A percentile compares a stretch with the other conserved stretches of the same genome.
Evolutionary conservation across 345 rosid genomes (phyloP).

Genomic region (Eucalyptus pauciflora): DNA sequence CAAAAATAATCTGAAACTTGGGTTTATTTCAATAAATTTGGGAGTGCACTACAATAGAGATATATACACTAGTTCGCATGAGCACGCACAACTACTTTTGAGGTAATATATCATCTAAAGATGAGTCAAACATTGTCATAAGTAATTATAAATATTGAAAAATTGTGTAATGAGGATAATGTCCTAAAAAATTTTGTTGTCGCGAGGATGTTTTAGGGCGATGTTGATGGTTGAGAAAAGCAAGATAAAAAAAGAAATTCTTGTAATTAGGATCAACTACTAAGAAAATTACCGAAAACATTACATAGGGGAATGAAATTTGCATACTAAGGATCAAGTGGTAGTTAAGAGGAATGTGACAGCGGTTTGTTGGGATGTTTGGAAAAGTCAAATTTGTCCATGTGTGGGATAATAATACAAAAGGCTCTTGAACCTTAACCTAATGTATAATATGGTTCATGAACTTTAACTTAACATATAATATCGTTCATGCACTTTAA

Average conservation of each 20-base stretch:
- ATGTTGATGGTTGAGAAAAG: too few species aligned
- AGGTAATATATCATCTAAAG: not conserved
- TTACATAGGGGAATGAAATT: too few species aligned
- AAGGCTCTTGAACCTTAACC: fast-evolving
- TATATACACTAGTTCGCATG: not conserved
- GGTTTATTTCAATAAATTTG: not conserved
- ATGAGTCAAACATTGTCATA: not conserved
- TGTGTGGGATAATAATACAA: too few species aligned
- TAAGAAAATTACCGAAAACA: too few species aligned
- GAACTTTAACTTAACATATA: too few species aligned
- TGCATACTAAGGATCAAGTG: too few species aligned
- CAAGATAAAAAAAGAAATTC: too few species aligned
- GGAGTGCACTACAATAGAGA: not conserved
- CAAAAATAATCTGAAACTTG: not conserved
- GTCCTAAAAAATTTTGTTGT: not conserved
- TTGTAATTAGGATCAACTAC: too few species aligned
- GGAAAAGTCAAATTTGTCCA: not conserved
- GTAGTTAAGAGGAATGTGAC: too few species aligned
- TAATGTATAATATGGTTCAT: too few species aligned
- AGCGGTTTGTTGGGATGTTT: not conserved
- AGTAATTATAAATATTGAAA: too few species aligned
- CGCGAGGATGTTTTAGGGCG: fast-evolving
- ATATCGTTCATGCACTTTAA: too few species aligned
- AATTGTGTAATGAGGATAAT: not conserved
- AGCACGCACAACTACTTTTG: not conserved